Evolutionary conservation across 169 alveolate genomes (phyloP).

Genomic region (Sarcocystis neurona): DNA sequence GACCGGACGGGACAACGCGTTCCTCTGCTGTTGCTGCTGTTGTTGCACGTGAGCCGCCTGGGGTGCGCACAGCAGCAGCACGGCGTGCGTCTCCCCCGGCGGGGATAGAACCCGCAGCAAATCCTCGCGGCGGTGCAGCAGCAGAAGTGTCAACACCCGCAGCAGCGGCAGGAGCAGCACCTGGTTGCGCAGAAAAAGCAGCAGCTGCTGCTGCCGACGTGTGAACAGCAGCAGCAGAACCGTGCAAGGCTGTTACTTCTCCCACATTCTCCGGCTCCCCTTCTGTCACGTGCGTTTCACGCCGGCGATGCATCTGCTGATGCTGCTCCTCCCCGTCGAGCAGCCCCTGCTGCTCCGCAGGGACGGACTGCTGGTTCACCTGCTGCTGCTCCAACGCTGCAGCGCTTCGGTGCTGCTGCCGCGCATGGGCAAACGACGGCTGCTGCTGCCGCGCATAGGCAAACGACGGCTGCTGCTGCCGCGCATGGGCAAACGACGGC

Average conservation of each 20-base stretch:
- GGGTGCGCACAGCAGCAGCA: not conserved
- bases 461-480: too few relatives aligned
- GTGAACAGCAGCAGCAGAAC: slow-evolving; percentile 17
- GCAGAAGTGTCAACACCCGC: not conserved
- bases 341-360: not conserved
- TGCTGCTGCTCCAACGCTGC: slow-evolving; percentile 3
- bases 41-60: not conserved
- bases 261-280: not conserved
- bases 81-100: not conserved
- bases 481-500: too few relatives aligned
- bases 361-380: not conserved
- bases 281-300: not conserved
- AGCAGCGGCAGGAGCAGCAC: not conserved
- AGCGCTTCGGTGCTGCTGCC: not conserved
- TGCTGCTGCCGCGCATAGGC: too few relatives aligned
- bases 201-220: slow-evolving; percentile 1
- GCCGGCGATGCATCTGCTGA: slow-evolving; percentile 25
- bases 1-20: not conserved
- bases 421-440: too few relatives aligned
- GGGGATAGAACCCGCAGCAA: not conserved
- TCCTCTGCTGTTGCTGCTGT: slow-evolving; percentile 13
- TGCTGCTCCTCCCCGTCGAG: slow-evolving; percentile 9
- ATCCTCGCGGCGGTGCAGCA: not conserved
- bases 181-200: not conserved
- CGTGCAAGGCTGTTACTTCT: not conserved